Percentiles rank a stretch among this genome's conserved stretches.
Conservation (phyloP, 495 filamentous ascomycete genomes). For the Hypoxylon fragiforme region DNA sequence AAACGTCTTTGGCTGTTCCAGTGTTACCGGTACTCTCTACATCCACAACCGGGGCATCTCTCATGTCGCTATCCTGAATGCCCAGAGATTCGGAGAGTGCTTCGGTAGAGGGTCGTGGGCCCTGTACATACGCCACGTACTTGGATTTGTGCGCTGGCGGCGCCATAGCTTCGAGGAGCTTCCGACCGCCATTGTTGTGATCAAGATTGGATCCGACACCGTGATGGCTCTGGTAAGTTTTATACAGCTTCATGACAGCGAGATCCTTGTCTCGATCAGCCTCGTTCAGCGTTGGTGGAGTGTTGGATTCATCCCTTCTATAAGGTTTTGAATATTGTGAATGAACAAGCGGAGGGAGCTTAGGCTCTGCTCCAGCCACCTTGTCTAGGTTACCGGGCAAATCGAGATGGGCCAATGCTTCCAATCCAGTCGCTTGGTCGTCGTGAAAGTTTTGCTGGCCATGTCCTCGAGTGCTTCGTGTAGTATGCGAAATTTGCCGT, state of each 20-base stretch:
- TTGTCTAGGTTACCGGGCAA: constrained; percentile 59
- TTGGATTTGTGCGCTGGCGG: constrained; percentile 40
- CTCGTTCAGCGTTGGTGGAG: constrained; percentile 55
- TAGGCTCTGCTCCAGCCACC: constrained; percentile 52
- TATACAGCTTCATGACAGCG: constrained; percentile 56
- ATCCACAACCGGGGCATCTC: constrained; percentile 18
- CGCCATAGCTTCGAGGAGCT: constrained; percentile 48
- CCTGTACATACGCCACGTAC: constrained; percentile 46
- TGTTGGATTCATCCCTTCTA: constrained; percentile 47
- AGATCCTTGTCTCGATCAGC: constrained; percentile 65
- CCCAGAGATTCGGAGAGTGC: constrained; percentile 46
- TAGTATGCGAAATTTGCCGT: constrained; percentile 71
- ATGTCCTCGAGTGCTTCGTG: constrained; percentile 68
- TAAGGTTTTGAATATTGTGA: constrained; percentile 55
- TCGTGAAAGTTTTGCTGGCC: constrained; percentile 58
- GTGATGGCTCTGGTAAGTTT: constrained; percentile 47
- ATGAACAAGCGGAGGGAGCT: constrained; percentile 63
- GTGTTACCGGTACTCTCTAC: constrained; percentile 8
- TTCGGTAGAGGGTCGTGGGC: constrained; percentile 48
- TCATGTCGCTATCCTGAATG: constrained; percentile 41
- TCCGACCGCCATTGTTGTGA: constrained; percentile 47
- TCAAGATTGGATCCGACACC: constrained; percentile 50
- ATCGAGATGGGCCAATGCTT: constrained; percentile 65
- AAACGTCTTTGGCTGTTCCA: too few relatives aligned
- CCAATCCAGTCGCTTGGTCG: constrained; percentile 57